A percentile compares a stretch with the other conserved stretches of the same genome.
These are phyloP conservation scores for Chalciporus sp. DNA, from an alignment of 1,284 basidiomycete genomes.

Conservation along the genomic window DNA sequence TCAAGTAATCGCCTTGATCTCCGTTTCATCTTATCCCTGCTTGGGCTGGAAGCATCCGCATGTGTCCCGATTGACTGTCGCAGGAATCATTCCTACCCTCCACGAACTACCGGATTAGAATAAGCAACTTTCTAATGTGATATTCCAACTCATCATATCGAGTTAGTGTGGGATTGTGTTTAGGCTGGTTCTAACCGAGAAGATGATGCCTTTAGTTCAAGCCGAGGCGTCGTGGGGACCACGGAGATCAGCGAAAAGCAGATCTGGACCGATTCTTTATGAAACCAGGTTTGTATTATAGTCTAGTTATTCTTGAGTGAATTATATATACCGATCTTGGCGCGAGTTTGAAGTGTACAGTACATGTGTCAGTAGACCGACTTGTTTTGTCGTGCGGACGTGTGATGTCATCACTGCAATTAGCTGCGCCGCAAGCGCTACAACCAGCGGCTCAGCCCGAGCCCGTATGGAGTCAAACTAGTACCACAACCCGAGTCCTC, in stretches of 20 bases:
- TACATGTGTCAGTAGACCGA: too few relatives aligned
- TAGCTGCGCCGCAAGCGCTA: neutral
- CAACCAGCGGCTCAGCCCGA: too few relatives aligned
- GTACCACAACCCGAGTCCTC: neutral
- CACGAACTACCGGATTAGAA: neutral
- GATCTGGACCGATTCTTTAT: neutral
- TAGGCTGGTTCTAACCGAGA: neutral
- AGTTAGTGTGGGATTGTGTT: neutral
- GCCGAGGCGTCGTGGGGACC: neutral
- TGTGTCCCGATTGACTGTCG: neutral
- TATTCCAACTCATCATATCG: neutral
- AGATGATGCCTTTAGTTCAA: neutral
- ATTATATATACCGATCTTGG: too few relatives aligned
- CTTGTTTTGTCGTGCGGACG: too few relatives aligned
- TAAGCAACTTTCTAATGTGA: neutral
- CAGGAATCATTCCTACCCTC: neutral
- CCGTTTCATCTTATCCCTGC: slow-evolving; percentile 6
- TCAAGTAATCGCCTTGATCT: slow-evolving; percentile 15
- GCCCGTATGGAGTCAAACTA: too few relatives aligned
- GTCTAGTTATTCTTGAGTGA: too few relatives aligned
- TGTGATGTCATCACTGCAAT: too few relatives aligned
- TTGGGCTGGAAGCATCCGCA: neutral
- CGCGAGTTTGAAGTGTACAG: too few relatives aligned
- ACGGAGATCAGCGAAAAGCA: neutral
- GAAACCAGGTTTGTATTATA: neutral